Conservation (phyloP, 352 stramenopile species). For the Globisporangium recalcitrans region DNA sequence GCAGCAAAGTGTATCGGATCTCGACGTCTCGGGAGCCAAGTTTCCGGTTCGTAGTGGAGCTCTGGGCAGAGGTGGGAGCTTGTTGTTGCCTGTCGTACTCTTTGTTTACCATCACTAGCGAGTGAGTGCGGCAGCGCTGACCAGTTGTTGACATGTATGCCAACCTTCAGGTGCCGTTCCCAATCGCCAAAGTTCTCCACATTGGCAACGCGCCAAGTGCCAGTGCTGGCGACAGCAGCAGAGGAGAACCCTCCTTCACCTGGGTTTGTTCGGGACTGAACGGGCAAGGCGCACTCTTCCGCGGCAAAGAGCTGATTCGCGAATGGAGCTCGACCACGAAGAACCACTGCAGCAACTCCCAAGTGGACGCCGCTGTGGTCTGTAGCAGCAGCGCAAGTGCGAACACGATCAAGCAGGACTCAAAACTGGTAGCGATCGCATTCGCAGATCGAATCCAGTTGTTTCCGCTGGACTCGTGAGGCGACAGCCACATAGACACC, state of each 20-base stretch:
- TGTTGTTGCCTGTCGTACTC: not conserved
- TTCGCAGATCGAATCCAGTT: constrained; percentile 27
- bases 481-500: too few relatives aligned
- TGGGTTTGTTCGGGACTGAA: constrained; percentile 38
- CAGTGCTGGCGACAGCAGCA: constrained; percentile 7
- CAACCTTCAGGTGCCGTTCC: constrained; percentile 26
- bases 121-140: not conserved
- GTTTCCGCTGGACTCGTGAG: constrained; percentile 17
- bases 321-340: constrained; percentile 20
- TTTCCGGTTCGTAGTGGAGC: constrained; percentile 30
- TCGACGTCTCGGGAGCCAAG: constrained; percentile 22
- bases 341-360: not conserved
- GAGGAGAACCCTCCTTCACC: constrained; percentile 8
- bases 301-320: constrained; percentile 25
- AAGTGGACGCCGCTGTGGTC: constrained; percentile 28
- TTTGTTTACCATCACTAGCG: not conserved
- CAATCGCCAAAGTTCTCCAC: constrained; percentile 33
- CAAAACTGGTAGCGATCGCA: constrained; percentile 21
- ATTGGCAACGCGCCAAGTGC: constrained; percentile 9
- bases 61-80: constrained; percentile 22
- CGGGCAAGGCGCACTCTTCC: constrained; percentile 36
- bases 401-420: not conserved
- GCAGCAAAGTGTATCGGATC: constrained; percentile 42
- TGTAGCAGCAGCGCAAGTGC: not conserved
- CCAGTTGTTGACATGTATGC: not conserved